Percentiles rank a stretch among this genome's conserved stretches.
These are phyloP conservation scores for Colletotrichum lupini DNA, from an alignment of 2,329 filamentous ascomycete genomes.

Conservation along the genomic window DNA sequence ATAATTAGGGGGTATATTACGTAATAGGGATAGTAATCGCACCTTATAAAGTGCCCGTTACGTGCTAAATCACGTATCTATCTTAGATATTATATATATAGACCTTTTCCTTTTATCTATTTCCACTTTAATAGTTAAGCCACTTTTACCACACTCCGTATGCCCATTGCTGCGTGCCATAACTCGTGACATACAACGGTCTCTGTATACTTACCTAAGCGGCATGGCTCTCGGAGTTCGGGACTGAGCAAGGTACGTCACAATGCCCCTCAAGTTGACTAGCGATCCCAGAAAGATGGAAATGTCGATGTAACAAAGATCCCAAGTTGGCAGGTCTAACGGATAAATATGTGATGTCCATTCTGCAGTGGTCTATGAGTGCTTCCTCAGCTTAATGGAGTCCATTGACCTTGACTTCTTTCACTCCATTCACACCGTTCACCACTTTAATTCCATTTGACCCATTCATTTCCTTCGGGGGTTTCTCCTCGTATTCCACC, in stretches of 20 bases:
- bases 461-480: background rate
- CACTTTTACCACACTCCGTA: no score
- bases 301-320: background rate
- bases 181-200: no score
- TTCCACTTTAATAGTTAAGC: no score
- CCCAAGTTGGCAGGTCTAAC: background rate
- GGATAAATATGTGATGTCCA: background rate
- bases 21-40: no score
- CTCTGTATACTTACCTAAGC: background rate
- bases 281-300: background rate
- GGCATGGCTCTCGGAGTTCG: background rate
- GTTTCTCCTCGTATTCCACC: slow-evolving; percentile 27
- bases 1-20: no score
- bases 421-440: slow-evolving; percentile 17
- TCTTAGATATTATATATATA: no score
- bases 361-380: background rate
- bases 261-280: background rate
- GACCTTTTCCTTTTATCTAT: no score
- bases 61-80: no score
- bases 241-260: background rate
- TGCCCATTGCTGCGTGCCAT: no score
- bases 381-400: background rate
- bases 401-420: slow-evolving; percentile 12
- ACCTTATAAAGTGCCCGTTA: no score
- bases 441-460: background rate